Evolutionary conservation across 306 rosid species (phyloP).

Genomic region (Fagus sylvatica): DNA sequence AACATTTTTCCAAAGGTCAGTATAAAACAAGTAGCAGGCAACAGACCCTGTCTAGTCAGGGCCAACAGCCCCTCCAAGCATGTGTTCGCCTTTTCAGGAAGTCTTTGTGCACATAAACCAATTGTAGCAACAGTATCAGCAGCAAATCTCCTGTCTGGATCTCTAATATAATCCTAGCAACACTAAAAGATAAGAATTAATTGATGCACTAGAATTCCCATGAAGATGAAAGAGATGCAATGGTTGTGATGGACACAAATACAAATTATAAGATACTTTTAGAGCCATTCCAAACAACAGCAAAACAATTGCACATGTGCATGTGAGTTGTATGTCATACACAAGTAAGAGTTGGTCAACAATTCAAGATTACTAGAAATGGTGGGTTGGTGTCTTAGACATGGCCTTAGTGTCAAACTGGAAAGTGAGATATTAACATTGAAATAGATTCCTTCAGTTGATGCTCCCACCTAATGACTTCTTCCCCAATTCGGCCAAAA

Average conservation of each 20-base stretch:
- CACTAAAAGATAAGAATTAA: slow-evolving; percentile 44
- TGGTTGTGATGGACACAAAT: not conserved
- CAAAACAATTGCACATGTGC: not conserved
- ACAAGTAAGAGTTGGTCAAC: not conserved
- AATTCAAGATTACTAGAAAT: not conserved
- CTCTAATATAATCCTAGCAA: slow-evolving; percentile 92
- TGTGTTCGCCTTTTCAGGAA: slow-evolving; percentile 68
- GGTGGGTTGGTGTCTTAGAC: not conserved
- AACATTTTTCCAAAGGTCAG: slow-evolving; percentile 20
- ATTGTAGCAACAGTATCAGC: slow-evolving; percentile 89
- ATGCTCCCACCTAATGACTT: not conserved
- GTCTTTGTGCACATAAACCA: slow-evolving; percentile 82
- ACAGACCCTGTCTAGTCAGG: slow-evolving; percentile 77
- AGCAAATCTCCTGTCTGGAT: slow-evolving; percentile 93
- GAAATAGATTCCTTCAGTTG: not conserved
- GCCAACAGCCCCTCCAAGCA: slow-evolving; percentile 74
- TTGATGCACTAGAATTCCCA: slow-evolving; percentile 30
- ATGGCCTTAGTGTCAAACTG: not conserved
- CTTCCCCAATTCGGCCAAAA: not conserved
- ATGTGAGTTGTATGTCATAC: not conserved
- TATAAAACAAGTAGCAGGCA: slow-evolving; percentile 18
- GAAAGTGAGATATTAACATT: not conserved
- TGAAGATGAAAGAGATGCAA: slow-evolving; percentile 10
- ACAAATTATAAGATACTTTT: not conserved
- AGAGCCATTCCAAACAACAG: slow-evolving; percentile 8